These are phyloP conservation scores for Cadophora luteo-olivacea DNA, from an alignment of 2,329 filamentous ascomycete genomes.

Conservation along the genomic window DNA sequence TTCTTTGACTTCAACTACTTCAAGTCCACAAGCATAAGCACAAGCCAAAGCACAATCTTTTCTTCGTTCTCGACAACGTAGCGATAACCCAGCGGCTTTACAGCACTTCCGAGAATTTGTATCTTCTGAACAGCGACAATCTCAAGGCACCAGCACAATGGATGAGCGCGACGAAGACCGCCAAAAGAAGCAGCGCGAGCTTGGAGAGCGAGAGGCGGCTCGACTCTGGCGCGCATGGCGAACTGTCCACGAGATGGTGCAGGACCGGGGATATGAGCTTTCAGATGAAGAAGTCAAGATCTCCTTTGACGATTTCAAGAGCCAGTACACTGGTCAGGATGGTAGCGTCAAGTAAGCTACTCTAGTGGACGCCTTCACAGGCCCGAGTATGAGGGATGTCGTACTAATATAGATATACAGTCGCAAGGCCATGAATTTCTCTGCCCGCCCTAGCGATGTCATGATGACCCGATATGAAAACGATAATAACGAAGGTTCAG, in stretches of 20 bases:
- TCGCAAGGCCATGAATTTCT: constrained; percentile 85
- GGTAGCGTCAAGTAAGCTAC: constrained; percentile 73
- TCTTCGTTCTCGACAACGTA: neutral
- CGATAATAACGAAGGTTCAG: constrained; percentile 71
- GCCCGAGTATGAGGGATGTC: neutral
- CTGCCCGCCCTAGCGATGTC: constrained; percentile 79
- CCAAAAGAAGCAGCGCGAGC: constrained; percentile 41
- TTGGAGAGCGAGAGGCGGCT: constrained; percentile 52
- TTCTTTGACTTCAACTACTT: constrained; percentile 12
- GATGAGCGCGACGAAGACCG: constrained; percentile 43
- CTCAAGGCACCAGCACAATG: constrained; percentile 23
- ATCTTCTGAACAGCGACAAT: neutral
- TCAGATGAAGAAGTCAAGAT: constrained; percentile 89
- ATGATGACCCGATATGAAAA: constrained; percentile 84
- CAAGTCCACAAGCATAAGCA: neutral
- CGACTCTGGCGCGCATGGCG: constrained; percentile 93
- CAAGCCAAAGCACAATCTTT: neutral
- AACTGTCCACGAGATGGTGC: constrained; percentile 94
- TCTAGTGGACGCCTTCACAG: neutral
- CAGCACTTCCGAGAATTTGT: neutral
- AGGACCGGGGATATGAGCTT: constrained; percentile 91
- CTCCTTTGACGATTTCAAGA: constrained; percentile 80
- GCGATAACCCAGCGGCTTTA: neutral
- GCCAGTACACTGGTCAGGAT: constrained; percentile 72
- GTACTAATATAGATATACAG: constrained; percentile 53